phyloP scores from a whole-genome alignment of 495 filamentous ascomycete species.

The Penicillium waksmanii region DNA sequence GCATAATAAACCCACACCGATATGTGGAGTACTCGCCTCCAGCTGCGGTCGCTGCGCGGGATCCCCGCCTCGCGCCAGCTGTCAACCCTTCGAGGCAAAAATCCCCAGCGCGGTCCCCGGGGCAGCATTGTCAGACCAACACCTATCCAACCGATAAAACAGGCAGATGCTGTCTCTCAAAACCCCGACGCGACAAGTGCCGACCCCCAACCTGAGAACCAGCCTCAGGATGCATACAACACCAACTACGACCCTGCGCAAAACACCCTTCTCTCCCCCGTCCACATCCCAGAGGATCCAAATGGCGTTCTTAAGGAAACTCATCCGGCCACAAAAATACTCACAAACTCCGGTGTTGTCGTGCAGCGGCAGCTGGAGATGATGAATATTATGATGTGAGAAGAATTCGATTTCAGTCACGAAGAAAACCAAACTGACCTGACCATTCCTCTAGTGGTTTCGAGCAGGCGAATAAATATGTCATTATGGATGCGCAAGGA shows the following conservation, averaged over 20 bases:
- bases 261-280: slow-evolving; percentile 54
- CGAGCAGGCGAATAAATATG: slow-evolving; percentile 74
- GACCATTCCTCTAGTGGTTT: slow-evolving; percentile 53
- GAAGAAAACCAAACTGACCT: background rate
- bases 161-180: slow-evolving; percentile 11
- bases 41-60: slow-evolving; percentile 25
- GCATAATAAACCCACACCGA: background rate
- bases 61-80: slow-evolving; percentile 32
- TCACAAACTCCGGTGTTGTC: slow-evolving; percentile 66
- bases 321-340: slow-evolving; percentile 62
- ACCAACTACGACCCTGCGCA: slow-evolving; percentile 43
- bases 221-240: slow-evolving; percentile 20
- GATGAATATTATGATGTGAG: slow-evolving; percentile 69
- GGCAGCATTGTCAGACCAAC: slow-evolving; percentile 36
- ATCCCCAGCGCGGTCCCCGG: slow-evolving; percentile 34
- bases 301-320: slow-evolving; percentile 61
- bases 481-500: slow-evolving; percentile 71
- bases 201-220: slow-evolving; percentile 5
- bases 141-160: slow-evolving; percentile 17
- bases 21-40: slow-evolving; percentile 41
- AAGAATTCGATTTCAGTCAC: background rate
- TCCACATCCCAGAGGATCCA: slow-evolving; percentile 66
- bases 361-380: slow-evolving; percentile 69
- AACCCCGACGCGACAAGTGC: slow-evolving; percentile 14
- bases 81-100: slow-evolving; percentile 37